These are phyloP conservation scores for Xylaria nigripes DNA, from an alignment of 495 filamentous ascomycete species.

Conservation along the genomic window DNA sequence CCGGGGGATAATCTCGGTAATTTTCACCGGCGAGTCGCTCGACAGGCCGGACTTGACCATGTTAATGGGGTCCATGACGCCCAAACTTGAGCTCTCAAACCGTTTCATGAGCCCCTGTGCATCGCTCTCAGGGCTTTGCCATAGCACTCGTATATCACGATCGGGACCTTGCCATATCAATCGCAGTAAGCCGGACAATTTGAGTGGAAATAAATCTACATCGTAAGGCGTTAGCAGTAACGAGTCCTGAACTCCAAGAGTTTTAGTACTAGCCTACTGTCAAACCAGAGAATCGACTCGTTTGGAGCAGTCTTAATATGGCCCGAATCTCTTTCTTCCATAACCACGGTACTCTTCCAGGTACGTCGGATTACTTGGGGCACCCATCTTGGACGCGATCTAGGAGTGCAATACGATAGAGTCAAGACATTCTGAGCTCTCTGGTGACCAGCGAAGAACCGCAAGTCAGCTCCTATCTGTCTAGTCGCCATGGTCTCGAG, in stretches of 20 bases:
- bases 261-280: slow-evolving; percentile 56
- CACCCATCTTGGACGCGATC: slow-evolving; percentile 15
- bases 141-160: slow-evolving; percentile 42
- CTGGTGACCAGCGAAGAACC: slow-evolving; percentile 23
- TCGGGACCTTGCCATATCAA: slow-evolving; percentile 47
- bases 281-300: slow-evolving; percentile 81
- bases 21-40: slow-evolving; percentile 47
- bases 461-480: slow-evolving; percentile 27
- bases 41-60: slow-evolving; percentile 59
- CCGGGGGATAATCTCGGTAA: slow-evolving; percentile 72
- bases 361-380: slow-evolving; percentile 5
- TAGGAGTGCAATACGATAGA: slow-evolving; percentile 13
- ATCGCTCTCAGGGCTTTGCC: slow-evolving; percentile 41
- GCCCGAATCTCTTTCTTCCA: slow-evolving; percentile 53
- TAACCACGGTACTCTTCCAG: slow-evolving; percentile 35
- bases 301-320: slow-evolving; percentile 64
- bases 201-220: slow-evolving; percentile 76
- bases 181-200: slow-evolving; percentile 57
- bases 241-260: not conserved
- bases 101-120: slow-evolving; percentile 54
- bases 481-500: slow-evolving; percentile 17
- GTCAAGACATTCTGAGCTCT: slow-evolving; percentile 13
- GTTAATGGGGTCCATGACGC: slow-evolving; percentile 54
- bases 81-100: slow-evolving; percentile 49
- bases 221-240: slow-evolving; percentile 9